A percentile compares a stretch with the other conserved stretches of the same genome.
phyloP scores from a whole-genome alignment of 257 asterid species.

The Solanum clarkiae region DNA sequence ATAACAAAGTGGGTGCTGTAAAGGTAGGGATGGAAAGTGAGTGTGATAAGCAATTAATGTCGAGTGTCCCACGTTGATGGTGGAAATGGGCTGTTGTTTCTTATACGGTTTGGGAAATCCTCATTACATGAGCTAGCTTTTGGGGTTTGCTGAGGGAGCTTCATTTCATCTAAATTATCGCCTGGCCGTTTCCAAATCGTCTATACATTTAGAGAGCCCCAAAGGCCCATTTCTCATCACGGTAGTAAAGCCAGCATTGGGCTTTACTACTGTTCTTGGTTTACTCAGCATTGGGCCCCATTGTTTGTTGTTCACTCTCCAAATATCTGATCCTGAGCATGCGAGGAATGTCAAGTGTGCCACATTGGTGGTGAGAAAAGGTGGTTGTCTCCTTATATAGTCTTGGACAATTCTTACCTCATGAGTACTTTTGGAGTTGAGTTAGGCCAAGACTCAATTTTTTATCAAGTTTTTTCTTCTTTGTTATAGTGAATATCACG shows the following conservation, averaged over 20 bases:
- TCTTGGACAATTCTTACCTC: background rate
- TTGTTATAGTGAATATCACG: background rate
- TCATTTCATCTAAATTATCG: too few species aligned
- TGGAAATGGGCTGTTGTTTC: background rate
- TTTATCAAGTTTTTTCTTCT: background rate
- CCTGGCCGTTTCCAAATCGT: too few species aligned
- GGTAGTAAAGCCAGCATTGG: background rate
- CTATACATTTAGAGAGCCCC: too few species aligned
- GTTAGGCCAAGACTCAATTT: background rate
- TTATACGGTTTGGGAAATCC: background rate
- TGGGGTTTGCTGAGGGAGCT: background rate
- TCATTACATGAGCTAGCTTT: background rate
- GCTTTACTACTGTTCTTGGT: background rate
- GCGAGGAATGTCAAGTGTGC: background rate
- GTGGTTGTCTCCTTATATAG: background rate
- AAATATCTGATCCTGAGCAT: background rate
- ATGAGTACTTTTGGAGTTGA: background rate
- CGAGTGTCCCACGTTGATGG: background rate
- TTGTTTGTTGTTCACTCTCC: background rate
- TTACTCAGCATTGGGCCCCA: background rate
- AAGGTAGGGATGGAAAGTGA: background rate
- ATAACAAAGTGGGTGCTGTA: background rate
- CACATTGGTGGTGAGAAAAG: background rate
- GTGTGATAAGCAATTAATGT: background rate
- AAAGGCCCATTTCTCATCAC: background rate